Conservation (phyloP, 2,329 filamentous ascomycete species). For the Xylariaceae sp. region DNA sequence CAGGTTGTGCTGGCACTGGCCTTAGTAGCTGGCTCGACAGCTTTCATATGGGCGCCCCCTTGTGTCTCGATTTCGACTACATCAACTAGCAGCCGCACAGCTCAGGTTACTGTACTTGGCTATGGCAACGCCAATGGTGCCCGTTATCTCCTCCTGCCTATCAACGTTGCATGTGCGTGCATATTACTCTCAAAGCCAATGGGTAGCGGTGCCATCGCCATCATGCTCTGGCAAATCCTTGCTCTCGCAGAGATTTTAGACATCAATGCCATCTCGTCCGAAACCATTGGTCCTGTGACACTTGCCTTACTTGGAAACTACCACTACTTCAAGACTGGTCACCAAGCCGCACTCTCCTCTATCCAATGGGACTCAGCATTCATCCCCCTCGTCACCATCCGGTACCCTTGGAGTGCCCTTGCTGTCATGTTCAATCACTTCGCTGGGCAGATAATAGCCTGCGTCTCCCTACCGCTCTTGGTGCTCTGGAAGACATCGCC, state of each 20-base stretch:
- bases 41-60: conserved; percentile 82
- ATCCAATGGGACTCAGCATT: conserved; percentile 98
- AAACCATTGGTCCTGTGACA: conserved; percentile 77
- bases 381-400: conserved; percentile 76
- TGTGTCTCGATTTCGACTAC: conserved; percentile 70
- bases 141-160: conserved; percentile 79
- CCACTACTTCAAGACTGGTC: conserved; percentile 96
- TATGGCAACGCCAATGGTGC: conserved; percentile 93
- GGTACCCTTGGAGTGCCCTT: conserved; percentile 86
- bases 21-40: conserved; percentile 78
- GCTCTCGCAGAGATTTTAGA: conserved; percentile 68
- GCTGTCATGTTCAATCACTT: conserved; percentile 84
- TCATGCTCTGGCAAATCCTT: conserved; percentile 86
- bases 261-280: conserved; percentile 58
- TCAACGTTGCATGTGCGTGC: conserved; percentile 74
- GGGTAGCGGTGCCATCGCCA: conserved; percentile 78
- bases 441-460: conserved; percentile 81
- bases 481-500: conserved; percentile 87
- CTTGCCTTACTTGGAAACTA: conserved; percentile 88
- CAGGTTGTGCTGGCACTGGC: conserved; percentile 78
- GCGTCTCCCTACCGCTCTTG: conserved; percentile 73
- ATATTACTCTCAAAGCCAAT: conserved; percentile 90
- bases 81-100: conserved; percentile 41
- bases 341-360: conserved; percentile 81
- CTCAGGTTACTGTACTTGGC: conserved; percentile 75